phyloP scores from a whole-genome alignment of 805 yeast genomes.

The Barnettozyma wickerhamii region DNA sequence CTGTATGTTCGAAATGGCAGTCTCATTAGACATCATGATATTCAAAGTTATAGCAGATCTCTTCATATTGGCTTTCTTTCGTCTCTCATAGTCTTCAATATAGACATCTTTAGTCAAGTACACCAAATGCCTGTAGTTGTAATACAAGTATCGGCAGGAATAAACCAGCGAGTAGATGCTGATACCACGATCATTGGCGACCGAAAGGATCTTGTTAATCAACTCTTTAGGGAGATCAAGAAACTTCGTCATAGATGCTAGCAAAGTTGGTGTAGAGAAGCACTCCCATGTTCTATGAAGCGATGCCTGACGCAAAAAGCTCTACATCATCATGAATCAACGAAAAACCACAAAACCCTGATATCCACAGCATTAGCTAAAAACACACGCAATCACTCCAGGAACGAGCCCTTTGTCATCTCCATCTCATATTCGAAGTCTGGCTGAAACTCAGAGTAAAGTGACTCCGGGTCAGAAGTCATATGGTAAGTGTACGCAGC shows the following conservation, averaged over 20 bases:
- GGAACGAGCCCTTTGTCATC: constrained; percentile 25
- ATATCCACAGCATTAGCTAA: background rate
- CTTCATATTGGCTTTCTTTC: too few relatives aligned
- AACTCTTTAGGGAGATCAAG: constrained; percentile 17
- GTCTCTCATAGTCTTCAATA: constrained; percentile 6
- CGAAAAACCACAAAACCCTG: background rate
- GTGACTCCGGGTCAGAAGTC: constrained; percentile 59
- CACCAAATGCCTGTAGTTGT: constrained; percentile 8
- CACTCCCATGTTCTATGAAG: too few relatives aligned
- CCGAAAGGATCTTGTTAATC: constrained; percentile 9
- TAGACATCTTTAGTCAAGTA: constrained; percentile 11
- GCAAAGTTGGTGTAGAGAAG: too few relatives aligned
- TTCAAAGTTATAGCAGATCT: constrained; percentile 1
- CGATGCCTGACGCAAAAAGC: background rate
- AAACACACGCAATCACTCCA: constrained; percentile 7
- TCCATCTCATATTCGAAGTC: constrained; percentile 51
- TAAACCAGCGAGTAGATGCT: constrained; percentile 14
- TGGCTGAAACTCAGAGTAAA: constrained; percentile 71
- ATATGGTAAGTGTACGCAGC: constrained; percentile 63
- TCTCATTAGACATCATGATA: background rate
- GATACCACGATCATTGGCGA: constrained; percentile 2
- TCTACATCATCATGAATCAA: background rate
- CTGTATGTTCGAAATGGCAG: background rate
- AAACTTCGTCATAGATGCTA: too few relatives aligned
- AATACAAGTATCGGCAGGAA: constrained; percentile 11